These are phyloP conservation scores for Talaromyces funiculosus DNA, from an alignment of 2,329 filamentous ascomycete species.

Conservation along the genomic window DNA sequence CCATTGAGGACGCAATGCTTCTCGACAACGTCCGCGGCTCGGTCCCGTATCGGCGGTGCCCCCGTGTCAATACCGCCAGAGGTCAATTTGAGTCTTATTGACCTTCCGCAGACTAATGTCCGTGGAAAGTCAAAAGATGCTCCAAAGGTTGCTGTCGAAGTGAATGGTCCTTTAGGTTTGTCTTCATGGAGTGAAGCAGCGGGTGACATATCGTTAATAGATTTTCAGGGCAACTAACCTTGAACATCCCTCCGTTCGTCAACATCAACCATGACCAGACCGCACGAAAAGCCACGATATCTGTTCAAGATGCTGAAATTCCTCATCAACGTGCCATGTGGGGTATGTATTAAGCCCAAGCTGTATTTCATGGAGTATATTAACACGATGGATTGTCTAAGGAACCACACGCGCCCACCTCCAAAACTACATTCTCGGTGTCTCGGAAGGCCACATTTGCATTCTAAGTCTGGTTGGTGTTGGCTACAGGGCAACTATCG, in stretches of 20 bases:
- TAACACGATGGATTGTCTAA: conserved; percentile 35
- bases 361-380: conserved; percentile 7
- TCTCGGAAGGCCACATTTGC: conserved; percentile 92
- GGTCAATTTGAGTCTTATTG: conserved; percentile 65
- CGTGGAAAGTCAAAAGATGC: conserved; percentile 58
- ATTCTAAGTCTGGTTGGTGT: conserved; percentile 91
- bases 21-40: conserved; percentile 60
- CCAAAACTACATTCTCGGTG: conserved; percentile 83
- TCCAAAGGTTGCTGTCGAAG: conserved; percentile 60
- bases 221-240: conserved; percentile 62
- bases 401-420: conserved; percentile 87
- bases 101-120: conserved; percentile 55
- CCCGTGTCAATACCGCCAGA: conserved; percentile 75
- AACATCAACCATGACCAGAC: conserved; percentile 62
- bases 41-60: conserved; percentile 80
- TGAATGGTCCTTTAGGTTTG: conserved; percentile 75
- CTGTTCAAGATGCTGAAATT: conserved; percentile 60
- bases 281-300: conserved; percentile 60
- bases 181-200: background rate
- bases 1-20: conserved; percentile 52
- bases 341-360: conserved; percentile 56
- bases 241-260: conserved; percentile 75
- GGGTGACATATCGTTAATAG: background rate
- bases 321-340: conserved; percentile 90
- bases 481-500: conserved; percentile 85